phyloP scores from a whole-genome alignment of 495 filamentous ascomycete genomes.

The Hyaloscypha bicolor region DNA sequence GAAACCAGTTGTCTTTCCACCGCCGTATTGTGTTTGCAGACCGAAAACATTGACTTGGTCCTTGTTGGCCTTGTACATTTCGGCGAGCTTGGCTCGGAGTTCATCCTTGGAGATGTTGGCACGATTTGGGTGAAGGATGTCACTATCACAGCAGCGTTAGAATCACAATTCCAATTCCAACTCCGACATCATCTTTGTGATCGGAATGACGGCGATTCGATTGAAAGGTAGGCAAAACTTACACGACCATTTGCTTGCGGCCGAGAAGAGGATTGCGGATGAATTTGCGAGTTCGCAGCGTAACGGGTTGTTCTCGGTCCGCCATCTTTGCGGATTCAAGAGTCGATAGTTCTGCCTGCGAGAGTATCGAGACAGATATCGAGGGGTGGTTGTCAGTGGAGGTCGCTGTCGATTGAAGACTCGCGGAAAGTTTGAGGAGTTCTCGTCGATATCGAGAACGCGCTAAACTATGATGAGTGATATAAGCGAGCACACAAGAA shows the following conservation, averaged over 20 bases:
- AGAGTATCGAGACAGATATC: conserved; percentile 30
- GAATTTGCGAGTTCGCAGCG: conserved; percentile 99
- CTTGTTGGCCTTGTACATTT: conserved; percentile 97
- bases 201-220: neutral
- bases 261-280: conserved; percentile 98
- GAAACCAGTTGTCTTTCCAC: conserved; percentile 99
- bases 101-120: conserved; percentile 99
- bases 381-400: conserved; percentile 24
- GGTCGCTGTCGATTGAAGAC: conserved; percentile 30
- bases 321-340: conserved; percentile 69
- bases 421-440: conserved; percentile 13
- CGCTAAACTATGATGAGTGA: conserved; percentile 23
- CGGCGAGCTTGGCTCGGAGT: conserved; percentile 90
- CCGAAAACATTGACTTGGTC: conserved; percentile 97
- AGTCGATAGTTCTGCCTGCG: conserved; percentile 27
- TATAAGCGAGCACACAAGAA: conserved; percentile 10
- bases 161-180: conserved; percentile 13
- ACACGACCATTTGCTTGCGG: conserved; percentile 99
- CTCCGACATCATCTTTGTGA: neutral
- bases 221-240: conserved; percentile 54
- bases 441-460: conserved; percentile 17
- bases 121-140: conserved; percentile 98
- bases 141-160: conserved; percentile 56
- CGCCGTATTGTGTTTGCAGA: conserved; percentile 97
- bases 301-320: conserved; percentile 82